Evolutionary conservation across 495 filamentous ascomycete genomes (phyloP).

Genomic region (Penicillium atrosanguineum): DNA sequence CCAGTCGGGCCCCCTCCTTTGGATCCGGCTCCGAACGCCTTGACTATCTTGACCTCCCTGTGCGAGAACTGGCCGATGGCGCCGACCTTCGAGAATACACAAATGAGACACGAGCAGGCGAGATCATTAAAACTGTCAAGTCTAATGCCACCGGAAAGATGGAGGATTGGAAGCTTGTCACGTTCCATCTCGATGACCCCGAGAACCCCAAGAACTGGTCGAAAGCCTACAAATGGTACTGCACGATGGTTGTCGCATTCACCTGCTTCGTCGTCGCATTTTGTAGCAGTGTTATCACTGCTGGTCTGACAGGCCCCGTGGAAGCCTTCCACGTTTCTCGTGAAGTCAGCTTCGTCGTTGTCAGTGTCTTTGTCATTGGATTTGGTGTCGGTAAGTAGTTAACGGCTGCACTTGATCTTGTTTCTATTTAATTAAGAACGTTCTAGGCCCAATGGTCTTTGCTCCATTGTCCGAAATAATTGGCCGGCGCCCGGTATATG

Average conservation of each 20-base stretch:
- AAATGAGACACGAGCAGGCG: conserved; percentile 54
- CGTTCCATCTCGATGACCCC: conserved; percentile 60
- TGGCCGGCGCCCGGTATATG: conserved; percentile 67
- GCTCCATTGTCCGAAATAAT: conserved; percentile 73
- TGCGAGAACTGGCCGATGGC: conserved; percentile 55
- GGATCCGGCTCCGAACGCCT: conserved; percentile 18
- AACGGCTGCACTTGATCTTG: background rate
- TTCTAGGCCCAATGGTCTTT: conserved; percentile 69
- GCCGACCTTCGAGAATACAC: conserved; percentile 66
- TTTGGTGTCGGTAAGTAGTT: conserved; percentile 69
- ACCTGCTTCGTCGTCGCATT: conserved; percentile 67
- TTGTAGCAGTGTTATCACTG: conserved; percentile 61
- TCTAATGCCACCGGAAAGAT: conserved; percentile 52
- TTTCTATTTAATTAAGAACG: conserved; percentile 12
- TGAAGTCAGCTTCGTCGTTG: conserved; percentile 64
- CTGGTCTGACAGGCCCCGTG: conserved; percentile 60
- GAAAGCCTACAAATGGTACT: conserved; percentile 61
- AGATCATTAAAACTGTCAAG: conserved; percentile 54
- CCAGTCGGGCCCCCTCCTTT: conserved; percentile 27
- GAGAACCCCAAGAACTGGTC: conserved; percentile 64
- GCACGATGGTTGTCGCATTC: conserved; percentile 56
- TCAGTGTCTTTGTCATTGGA: conserved; percentile 75
- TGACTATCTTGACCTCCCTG: conserved; percentile 53
- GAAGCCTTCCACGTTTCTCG: conserved; percentile 59
- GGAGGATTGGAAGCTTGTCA: conserved; percentile 68